Evolutionary conservation across 2,329 filamentous ascomycete genomes (phyloP).

Genomic region (Ambrosiella cleistominuta): DNA sequence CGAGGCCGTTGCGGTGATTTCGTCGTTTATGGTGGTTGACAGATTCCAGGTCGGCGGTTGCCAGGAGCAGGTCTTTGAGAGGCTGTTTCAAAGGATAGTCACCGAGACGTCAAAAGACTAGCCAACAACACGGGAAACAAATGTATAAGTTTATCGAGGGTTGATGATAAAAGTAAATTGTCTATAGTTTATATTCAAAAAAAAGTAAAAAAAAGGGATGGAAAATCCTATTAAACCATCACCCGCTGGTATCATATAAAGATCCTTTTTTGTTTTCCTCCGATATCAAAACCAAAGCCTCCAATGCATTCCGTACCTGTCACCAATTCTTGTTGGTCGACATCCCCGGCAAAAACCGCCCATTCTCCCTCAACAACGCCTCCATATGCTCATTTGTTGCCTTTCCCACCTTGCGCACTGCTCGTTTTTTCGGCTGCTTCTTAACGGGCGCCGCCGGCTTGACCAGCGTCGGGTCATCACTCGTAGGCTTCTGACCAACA

Average conservation of each 20-base stretch:
- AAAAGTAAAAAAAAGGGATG: too few species aligned
- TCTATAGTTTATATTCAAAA: background rate
- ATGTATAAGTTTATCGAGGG: background rate
- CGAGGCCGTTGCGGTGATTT: conserved; percentile 43
- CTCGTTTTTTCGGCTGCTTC: conserved; percentile 58
- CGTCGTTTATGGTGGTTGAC: conserved; percentile 54
- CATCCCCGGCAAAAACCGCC: conserved; percentile 18
- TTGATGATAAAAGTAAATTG: background rate
- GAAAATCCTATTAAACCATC: too few species aligned
- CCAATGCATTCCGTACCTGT: background rate
- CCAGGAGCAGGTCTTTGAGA: conserved; percentile 49
- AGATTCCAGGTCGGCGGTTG: conserved; percentile 53
- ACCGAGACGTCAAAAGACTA: conserved; percentile 5
- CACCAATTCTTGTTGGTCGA: conserved; percentile 22
- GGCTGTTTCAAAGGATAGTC: conserved; percentile 43
- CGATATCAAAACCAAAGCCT: background rate
- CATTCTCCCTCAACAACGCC: conserved; percentile 60
- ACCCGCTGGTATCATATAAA: too few species aligned
- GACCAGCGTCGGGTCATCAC: conserved; percentile 49
- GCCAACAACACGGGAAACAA: background rate
- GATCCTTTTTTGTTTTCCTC: too few species aligned
- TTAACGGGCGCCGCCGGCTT: conserved; percentile 29
- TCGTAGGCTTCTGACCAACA: conserved; percentile 69
- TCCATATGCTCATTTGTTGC: conserved; percentile 79
- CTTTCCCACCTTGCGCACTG: conserved; percentile 52